These are phyloP conservation scores for Luffa aegyptiaca DNA, from an alignment of 306 rosid species.

Conservation along the genomic window DNA sequence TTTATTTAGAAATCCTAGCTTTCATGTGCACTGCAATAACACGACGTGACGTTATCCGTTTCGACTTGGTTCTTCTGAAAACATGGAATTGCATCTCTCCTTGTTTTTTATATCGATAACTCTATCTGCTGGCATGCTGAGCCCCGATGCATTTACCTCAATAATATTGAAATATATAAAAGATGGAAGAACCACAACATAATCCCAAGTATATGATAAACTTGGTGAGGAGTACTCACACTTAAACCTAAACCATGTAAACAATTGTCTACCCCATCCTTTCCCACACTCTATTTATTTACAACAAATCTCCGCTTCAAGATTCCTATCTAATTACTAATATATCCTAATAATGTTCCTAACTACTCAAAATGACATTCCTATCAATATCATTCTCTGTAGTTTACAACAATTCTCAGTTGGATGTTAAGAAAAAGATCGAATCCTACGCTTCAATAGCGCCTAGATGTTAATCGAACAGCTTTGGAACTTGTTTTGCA, in stretches of 20 bases:
- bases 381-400: background rate
- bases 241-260: background rate
- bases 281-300: background rate
- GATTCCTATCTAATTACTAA: background rate
- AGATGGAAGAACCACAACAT: background rate
- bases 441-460: background rate
- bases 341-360: background rate
- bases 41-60: background rate
- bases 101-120: background rate
- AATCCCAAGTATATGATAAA: background rate
- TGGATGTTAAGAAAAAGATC: background rate
- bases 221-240: background rate
- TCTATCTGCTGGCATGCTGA: background rate
- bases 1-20: background rate
- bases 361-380: background rate
- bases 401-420: background rate
- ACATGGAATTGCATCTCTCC: background rate
- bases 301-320: background rate
- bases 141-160: background rate
- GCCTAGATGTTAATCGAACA: background rate
- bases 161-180: background rate
- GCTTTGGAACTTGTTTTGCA: background rate
- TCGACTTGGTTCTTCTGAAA: background rate
- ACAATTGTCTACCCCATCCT: background rate
- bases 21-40: background rate